phyloP scores from a whole-genome alignment of 2,329 filamentous ascomycete genomes.

The Colletotrichum lini region DNA sequence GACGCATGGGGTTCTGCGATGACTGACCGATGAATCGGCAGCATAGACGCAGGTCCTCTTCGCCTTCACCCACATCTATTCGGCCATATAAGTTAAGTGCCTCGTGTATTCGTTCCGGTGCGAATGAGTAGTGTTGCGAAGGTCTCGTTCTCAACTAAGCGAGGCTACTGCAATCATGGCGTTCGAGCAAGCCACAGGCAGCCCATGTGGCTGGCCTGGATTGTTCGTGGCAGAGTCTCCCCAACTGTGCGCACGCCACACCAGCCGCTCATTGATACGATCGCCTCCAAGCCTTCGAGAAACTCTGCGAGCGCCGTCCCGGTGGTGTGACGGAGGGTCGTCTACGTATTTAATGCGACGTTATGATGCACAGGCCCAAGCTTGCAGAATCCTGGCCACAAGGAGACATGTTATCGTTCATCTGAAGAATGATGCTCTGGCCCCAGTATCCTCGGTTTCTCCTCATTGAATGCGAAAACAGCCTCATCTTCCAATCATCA shows the following conservation, averaged over 20 bases:
- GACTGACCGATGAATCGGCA: constrained; percentile 14
- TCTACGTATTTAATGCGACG: neutral
- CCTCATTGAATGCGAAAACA: neutral
- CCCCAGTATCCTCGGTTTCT: neutral
- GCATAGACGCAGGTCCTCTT: neutral
- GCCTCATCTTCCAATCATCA: neutral
- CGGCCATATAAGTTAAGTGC: neutral
- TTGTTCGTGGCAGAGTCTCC: neutral
- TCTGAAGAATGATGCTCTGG: neutral
- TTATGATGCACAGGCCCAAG: neutral
- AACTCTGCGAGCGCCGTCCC: constrained; percentile 7
- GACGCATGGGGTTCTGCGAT: constrained; percentile 46
- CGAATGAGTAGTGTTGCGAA: neutral
- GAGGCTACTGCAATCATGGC: neutral
- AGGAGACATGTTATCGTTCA: constrained; percentile 3
- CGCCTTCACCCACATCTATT: neutral
- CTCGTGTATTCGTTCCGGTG: neutral
- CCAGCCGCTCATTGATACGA: constrained; percentile 16
- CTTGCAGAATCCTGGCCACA: neutral
- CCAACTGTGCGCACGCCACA: neutral
- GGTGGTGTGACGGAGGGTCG: constrained; percentile 1
- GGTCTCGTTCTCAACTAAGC: neutral
- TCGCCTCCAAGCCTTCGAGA: constrained; percentile 19
- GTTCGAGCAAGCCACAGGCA: neutral
- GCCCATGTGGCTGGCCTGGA: neutral